phyloP scores from a whole-genome alignment of 2,329 filamentous ascomycete genomes.

The Microcyclosporella mali region DNA sequence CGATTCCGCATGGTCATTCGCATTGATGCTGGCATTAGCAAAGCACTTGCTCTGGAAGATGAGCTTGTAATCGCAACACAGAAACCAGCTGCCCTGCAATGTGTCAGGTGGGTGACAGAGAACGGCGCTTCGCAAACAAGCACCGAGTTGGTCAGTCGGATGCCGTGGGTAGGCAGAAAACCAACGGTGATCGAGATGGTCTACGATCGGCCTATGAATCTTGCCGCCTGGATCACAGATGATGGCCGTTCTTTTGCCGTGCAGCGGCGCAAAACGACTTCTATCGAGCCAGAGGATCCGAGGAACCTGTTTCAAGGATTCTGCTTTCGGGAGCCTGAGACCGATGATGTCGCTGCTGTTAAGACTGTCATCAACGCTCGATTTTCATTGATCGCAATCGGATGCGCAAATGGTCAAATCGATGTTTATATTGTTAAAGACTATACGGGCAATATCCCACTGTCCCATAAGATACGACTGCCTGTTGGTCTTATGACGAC shows the following conservation, averaged over 20 bases:
- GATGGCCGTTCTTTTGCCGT: conserved; percentile 88
- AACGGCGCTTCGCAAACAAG: conserved; percentile 75
- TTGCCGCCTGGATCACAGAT: conserved; percentile 84
- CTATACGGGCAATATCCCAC: conserved; percentile 84
- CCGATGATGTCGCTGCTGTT: conserved; percentile 55
- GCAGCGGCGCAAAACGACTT: conserved; percentile 54
- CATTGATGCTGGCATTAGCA: conserved; percentile 89
- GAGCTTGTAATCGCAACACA: conserved; percentile 86
- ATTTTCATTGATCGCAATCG: conserved; percentile 87
- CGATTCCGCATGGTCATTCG: conserved; percentile 97
- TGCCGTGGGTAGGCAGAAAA: conserved; percentile 79
- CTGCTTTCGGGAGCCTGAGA: conserved; percentile 74
- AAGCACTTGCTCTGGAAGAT: conserved; percentile 81
- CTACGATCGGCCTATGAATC: conserved; percentile 91
- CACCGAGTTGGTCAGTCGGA: conserved; percentile 81
- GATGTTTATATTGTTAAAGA: conserved; percentile 89
- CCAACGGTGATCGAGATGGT: conserved; percentile 75
- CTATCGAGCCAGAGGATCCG: conserved; percentile 33
- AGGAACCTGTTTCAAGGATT: conserved; percentile 79
- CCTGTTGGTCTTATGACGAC: conserved; percentile 62
- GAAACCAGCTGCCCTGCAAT: conserved; percentile 91
- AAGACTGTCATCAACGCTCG: conserved; percentile 84
- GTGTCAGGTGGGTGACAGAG: conserved; percentile 90
- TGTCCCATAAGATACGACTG: conserved; percentile 70
- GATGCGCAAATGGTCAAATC: conserved; percentile 71